These are phyloP conservation scores for Cochlearia excelsa DNA, from an alignment of 345 rosid species.

Conservation along the genomic window DNA sequence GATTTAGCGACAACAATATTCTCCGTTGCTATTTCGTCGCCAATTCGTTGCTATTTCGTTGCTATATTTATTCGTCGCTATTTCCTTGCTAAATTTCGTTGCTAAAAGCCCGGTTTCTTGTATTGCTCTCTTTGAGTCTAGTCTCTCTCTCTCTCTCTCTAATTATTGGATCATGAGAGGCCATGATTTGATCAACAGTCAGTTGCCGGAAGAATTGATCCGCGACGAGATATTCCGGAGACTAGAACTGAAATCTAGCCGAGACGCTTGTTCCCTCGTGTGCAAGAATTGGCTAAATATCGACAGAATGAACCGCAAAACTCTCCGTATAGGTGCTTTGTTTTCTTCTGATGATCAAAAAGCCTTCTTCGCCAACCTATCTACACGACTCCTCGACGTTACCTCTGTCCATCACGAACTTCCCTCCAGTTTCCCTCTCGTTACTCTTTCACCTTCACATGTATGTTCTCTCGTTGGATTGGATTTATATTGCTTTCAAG, in stretches of 20 bases:
- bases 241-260: constrained; percentile 51
- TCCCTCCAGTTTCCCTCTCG: constrained; percentile 46
- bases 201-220: constrained; percentile 76
- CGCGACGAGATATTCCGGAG: constrained; percentile 61
- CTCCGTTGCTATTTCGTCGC: too few species aligned
- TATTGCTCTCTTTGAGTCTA: too few species aligned
- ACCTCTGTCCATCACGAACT: constrained; percentile 68
- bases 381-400: constrained; percentile 64
- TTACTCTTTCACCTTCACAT: not conserved
- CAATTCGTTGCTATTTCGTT: too few species aligned
- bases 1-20: too few species aligned
- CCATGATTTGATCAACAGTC: constrained; percentile 63
- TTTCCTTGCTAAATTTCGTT: too few species aligned
- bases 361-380: constrained; percentile 51
- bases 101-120: too few species aligned
- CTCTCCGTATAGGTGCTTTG: constrained; percentile 87
- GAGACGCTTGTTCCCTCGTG: too few species aligned
- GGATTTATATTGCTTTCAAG: too few species aligned
- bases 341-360: constrained; percentile 45
- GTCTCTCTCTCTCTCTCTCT: too few species aligned
- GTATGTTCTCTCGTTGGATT: too few species aligned
- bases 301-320: constrained; percentile 72
- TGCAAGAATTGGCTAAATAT: constrained; percentile 57
- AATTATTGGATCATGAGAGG: constrained; percentile 49
- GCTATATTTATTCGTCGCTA: too few species aligned